Base-by-base conservation (phyloP, 257 asterid species). In the Ehretia macrophylla region DNA sequence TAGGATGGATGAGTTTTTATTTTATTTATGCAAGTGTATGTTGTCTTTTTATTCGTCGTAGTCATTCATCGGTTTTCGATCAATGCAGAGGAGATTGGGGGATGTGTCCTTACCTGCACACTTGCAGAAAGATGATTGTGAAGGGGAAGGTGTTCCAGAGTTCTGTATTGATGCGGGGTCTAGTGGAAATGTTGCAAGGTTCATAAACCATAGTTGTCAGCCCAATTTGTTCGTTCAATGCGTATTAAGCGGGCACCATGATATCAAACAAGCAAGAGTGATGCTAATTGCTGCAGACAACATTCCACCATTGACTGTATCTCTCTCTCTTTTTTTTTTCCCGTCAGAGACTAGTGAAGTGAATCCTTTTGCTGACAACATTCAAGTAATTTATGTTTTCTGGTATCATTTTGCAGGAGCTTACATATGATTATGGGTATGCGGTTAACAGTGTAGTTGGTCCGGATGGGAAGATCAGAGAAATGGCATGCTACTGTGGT, bases 211-310 rank as follows among this genome's bases (percentile, higher is more conserved):
- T 20, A 85, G 98, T 51, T 91, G 98, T 52, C 76, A 85, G 8
- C 98, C 98, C 0, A 91, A 91, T 52, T 62, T 91, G 16, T 91
- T 91, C 16, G 95, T 91, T 50, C 98, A 91, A 56, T 91, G 98
- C 54, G 67, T 91, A 50, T 77, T 91, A 40, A 82, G 82, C 67
- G 14, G 64, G 23, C 96, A 88, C 55, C 96, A 88, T 9, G 93
- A 91, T 27, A 39, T 79, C 23, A 79, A 71, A 32, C 82, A 80
- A 17, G 98, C 96, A 11, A 53, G 95, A 63, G 73, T 91, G 10
- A 68, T 88, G 60, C 79, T 91, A 14, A 60, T 88, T 63, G 95
- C 97, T 9, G 95, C 95, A 0, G 96, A 91, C 53, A 91, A 88
- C 55, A 91, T 85, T 12, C 93, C 96, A 0, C 98, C 98, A 10